Conservation (phyloP, 768 basidiomycete genomes). For the Lentinula aciculospora region DNA sequence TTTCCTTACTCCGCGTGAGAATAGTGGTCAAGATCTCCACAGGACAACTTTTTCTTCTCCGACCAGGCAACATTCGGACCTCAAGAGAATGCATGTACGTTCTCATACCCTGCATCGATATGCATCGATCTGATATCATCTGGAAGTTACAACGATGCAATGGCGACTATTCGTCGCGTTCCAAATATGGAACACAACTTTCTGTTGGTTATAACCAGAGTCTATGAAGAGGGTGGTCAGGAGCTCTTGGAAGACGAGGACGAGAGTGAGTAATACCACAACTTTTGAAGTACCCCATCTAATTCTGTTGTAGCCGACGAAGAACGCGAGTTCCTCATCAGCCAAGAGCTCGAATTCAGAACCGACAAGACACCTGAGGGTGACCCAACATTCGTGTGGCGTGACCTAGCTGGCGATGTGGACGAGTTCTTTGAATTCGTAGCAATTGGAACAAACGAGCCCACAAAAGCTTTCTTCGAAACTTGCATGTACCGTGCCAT, state of each 20-base stretch:
- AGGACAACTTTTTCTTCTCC: constrained; percentile 86
- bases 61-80: constrained; percentile 86
- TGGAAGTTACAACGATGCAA: constrained; percentile 88
- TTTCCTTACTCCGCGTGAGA: background rate
- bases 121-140: constrained; percentile 5
- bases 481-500: constrained; percentile 93
- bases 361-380: constrained; percentile 61
- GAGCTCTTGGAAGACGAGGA: constrained; percentile 93
- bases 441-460: constrained; percentile 68
- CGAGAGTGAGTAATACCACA: constrained; percentile 49
- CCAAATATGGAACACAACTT: constrained; percentile 73
- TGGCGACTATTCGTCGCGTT: constrained; percentile 86
- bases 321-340: constrained; percentile 88
- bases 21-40: constrained; percentile 84
- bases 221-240: constrained; percentile 96
- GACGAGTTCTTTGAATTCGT: constrained; percentile 96
- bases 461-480: constrained; percentile 86
- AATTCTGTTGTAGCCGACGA: constrained; percentile 65
- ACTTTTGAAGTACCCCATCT: background rate
- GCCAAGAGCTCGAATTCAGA: constrained; percentile 85
- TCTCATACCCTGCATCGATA: background rate
- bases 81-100: constrained; percentile 96
- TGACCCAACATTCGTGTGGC: constrained; percentile 84
- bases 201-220: constrained; percentile 92
- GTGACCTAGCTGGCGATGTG: constrained; percentile 84